These are phyloP conservation scores for Pleurostoma richardsiae DNA, from an alignment of 2,329 filamentous ascomycete genomes.

Conservation along the genomic window DNA sequence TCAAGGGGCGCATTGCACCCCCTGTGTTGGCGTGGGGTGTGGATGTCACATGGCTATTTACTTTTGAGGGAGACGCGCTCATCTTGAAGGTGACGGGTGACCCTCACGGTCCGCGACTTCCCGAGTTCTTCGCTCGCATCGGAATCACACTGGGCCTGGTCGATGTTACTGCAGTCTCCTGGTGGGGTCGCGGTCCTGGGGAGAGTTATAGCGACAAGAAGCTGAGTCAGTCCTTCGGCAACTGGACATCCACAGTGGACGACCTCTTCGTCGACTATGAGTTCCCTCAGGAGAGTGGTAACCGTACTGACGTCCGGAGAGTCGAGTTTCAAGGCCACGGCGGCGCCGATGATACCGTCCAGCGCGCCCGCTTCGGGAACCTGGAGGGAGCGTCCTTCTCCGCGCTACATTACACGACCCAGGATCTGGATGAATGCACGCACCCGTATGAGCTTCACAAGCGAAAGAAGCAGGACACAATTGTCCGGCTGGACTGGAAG, in stretches of 20 bases:
- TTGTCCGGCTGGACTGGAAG: slow-evolving; percentile 54
- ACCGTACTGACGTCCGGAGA: slow-evolving; percentile 59
- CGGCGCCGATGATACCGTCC: slow-evolving; percentile 14
- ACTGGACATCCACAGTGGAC: slow-evolving; percentile 40
- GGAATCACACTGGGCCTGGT: slow-evolving; percentile 48
- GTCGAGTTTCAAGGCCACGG: slow-evolving; percentile 34
- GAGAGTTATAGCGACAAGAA: slow-evolving; percentile 66
- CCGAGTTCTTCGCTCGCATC: slow-evolving; percentile 56
- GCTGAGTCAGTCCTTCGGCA: slow-evolving; percentile 51
- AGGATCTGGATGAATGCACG: slow-evolving; percentile 45
- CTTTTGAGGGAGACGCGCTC: slow-evolving; percentile 42
- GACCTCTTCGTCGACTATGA: slow-evolving; percentile 58
- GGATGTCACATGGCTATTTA: slow-evolving; percentile 47
- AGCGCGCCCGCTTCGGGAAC: slow-evolving; percentile 40
- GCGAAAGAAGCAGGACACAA: slow-evolving; percentile 40
- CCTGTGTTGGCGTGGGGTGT: slow-evolving; percentile 59
- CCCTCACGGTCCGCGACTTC: slow-evolving; percentile 41
- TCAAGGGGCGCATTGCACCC: slow-evolving; percentile 54
- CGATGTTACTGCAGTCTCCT: slow-evolving; percentile 38
- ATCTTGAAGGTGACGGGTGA: slow-evolving; percentile 43
- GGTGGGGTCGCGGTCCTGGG: slow-evolving; percentile 64
- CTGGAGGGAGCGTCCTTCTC: slow-evolving; percentile 49
- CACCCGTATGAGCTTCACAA: slow-evolving; percentile 58
- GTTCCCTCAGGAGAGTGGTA: slow-evolving; percentile 63
- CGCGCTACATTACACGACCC: slow-evolving; percentile 47